Evolutionary conservation across 2,329 filamentous ascomycete species (phyloP).

Genomic region (Curvularia sp.): DNA sequence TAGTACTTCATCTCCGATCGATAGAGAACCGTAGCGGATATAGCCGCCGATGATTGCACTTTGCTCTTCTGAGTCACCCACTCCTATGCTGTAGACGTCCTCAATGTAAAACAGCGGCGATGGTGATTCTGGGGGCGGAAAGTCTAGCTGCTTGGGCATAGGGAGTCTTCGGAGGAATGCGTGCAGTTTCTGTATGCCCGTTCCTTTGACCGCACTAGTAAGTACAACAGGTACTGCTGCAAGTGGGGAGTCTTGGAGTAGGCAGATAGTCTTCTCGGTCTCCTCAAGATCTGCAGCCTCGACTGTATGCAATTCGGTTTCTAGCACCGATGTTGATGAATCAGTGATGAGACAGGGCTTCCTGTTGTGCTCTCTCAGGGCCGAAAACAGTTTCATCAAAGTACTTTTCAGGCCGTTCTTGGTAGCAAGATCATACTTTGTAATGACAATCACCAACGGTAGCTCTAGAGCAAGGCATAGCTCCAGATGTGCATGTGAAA

Average conservation of each 20-base stretch:
- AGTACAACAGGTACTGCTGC: constrained; percentile 80
- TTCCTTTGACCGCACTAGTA: constrained; percentile 85
- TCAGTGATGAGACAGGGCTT: constrained; percentile 71
- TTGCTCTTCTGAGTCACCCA: constrained; percentile 50
- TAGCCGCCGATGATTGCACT: constrained; percentile 80
- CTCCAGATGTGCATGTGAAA: constrained; percentile 80
- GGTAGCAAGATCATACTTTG: constrained; percentile 87
- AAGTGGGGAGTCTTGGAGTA: constrained; percentile 56
- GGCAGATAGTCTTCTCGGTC: constrained; percentile 62
- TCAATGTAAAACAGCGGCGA: constrained; percentile 84
- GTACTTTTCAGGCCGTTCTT: constrained; percentile 73
- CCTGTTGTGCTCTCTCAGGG: constrained; percentile 76
- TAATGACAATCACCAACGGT: constrained; percentile 82
- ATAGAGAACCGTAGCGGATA: constrained; percentile 77
- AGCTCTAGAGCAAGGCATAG: constrained; percentile 82
- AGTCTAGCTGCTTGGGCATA: constrained; percentile 53
- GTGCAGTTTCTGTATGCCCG: constrained; percentile 81
- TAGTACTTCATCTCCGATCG: constrained; percentile 77
- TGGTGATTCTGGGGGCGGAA: constrained; percentile 54
- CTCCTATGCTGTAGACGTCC: constrained; percentile 74
- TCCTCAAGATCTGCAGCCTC: constrained; percentile 64
- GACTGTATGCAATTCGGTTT: constrained; percentile 61
- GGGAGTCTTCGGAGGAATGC: constrained; percentile 80
- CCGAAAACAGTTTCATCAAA: constrained; percentile 75
- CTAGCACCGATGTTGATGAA: constrained; percentile 35